Percentiles rank a stretch among this genome's conserved stretches.
These are phyloP conservation scores for Alternaria solani DNA, from an alignment of 2,329 filamentous ascomycete genomes.

Conservation along the genomic window DNA sequence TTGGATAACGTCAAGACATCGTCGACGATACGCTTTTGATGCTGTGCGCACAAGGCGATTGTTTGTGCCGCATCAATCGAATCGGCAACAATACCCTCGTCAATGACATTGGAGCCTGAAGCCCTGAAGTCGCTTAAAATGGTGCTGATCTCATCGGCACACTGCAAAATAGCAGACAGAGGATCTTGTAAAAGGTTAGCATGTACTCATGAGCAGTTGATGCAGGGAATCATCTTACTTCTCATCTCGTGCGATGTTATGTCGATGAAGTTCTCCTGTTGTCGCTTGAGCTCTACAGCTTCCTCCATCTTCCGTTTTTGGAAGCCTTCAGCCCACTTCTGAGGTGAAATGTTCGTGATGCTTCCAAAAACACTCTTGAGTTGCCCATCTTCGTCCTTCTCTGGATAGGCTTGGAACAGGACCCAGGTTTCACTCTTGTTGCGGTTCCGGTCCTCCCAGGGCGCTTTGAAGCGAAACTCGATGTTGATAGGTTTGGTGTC, in stretches of 20 bases:
- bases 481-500: constrained; percentile 71
- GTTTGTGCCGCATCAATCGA: constrained; percentile 79
- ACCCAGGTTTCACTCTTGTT: constrained; percentile 75
- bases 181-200: constrained; percentile 57
- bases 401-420: constrained; percentile 77
- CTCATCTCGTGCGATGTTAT: constrained; percentile 80
- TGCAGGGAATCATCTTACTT: constrained; percentile 44
- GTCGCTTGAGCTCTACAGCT: constrained; percentile 79
- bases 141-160: constrained; percentile 74
- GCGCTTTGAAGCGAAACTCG: constrained; percentile 78
- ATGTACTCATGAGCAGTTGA: neutral
- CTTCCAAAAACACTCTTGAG: constrained; percentile 81
- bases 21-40: constrained; percentile 71
- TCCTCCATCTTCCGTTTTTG: constrained; percentile 81
- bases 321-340: constrained; percentile 84
- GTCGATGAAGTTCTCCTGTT: constrained; percentile 84
- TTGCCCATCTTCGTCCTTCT: constrained; percentile 68
- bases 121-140: constrained; percentile 57
- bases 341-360: constrained; percentile 84
- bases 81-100: constrained; percentile 61
- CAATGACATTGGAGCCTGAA: constrained; percentile 57
- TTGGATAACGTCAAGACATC: constrained; percentile 61
- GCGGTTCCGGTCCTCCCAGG: constrained; percentile 65
- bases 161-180: constrained; percentile 76
- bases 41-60: constrained; percentile 78